Evolutionary conservation across 345 rosid genomes (phyloP), one percentile per base, ranked within the genome.

Genomic region (Melaleuca alternifolia): DNA sequence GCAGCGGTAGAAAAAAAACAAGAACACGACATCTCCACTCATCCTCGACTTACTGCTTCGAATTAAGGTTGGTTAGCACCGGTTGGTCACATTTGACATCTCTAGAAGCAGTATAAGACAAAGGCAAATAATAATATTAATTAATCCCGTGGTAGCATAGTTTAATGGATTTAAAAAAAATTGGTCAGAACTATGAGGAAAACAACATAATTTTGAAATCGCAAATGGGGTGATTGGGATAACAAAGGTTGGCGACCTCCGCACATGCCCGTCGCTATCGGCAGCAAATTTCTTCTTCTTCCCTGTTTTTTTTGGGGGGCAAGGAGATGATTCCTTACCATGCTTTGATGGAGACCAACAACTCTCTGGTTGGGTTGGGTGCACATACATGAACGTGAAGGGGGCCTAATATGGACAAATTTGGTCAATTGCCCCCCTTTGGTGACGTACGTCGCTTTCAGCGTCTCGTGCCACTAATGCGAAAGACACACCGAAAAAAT

Each of bases 81-180:
- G 48, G 79, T 41, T 18, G 79, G 48, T 33, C 3, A 23, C 54
- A 89, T 86, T 86, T 50, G 54, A 65, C 85, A 53, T n/a, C 44
- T 53, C 46, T 11, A 81, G 37, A 91, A 91, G 86, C 83, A 20
- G 7, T 20, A 9, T 89, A 86, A 87, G 91, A 92, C 89, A 92
- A 83, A 85, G 2, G 4, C 2, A 2, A 41, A 41, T 41, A 41
- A 41, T 41, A 41, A 41, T 41, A 41, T 2, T 41, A 41, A 41
- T 41, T 41, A n/a, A n/a, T n/a, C n/a, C n/a, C n/a, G n/a, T n/a
- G n/a, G n/a, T n/a, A n/a, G n/a, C n/a, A n/a, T n/a, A n/a, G n/a
- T n/a, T n/a, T n/a, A n/a, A n/a, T n/a, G n/a, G n/a, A n/a, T n/a
- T n/a, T n/a, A n/a, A n/a, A n/a, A n/a, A n/a, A n/a, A n/a, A n/a